Evolutionary conservation across 2,329 filamentous ascomycete genomes (phyloP), one percentile per base, ranked within the genome.

Genomic region (Cadophora sp.): DNA sequence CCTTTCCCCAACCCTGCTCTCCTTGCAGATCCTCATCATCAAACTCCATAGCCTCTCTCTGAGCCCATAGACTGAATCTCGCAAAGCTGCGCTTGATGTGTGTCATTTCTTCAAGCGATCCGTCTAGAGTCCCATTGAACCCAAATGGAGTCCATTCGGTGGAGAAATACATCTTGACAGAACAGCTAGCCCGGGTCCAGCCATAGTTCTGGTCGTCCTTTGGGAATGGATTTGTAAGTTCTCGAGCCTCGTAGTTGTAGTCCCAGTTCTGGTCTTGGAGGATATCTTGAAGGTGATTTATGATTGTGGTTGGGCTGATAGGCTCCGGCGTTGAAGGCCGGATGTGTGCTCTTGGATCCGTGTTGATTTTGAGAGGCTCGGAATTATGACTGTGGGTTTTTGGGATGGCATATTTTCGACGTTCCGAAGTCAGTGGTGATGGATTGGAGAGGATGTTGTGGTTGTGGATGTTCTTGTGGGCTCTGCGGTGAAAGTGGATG

Each of bases 41-140:
- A 36, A 72, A 63, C 4, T 67, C 20, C 33, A 68, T 65, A 2
- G 67, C 63, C 13, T 68, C 62, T 4, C 63, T 16, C 56, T 73
- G 70, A 33, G 30, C 47, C 53, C 64, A 47, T 3, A 72, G 65
- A 30, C 61, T 68, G 30, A 68, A 70, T 27, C 47, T 39, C 1
- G 55, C 58, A 11, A 71, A 67, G 3, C 24, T 9, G 27, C 68
- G 58, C 20, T 16, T 33, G 24, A 69, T 64, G 13, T 45, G 48
- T 11, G 62, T 36, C 47, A 61, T 63, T 27, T 64, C 64, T 47
- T 67, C 64, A 6, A 27, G 61, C 27, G 2, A 63, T 36, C 55
- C 62, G 24, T 18, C 18, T 11, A 39, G 59, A 14, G 36, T 36
- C 13, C 11, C 4, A 58, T 39, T n/a, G 1, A 14, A 24, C 5